These are phyloP conservation scores for Umbelopsis ramanniana DNA, from an alignment of 192 early-diverging fungal species.

Conservation along the genomic window DNA sequence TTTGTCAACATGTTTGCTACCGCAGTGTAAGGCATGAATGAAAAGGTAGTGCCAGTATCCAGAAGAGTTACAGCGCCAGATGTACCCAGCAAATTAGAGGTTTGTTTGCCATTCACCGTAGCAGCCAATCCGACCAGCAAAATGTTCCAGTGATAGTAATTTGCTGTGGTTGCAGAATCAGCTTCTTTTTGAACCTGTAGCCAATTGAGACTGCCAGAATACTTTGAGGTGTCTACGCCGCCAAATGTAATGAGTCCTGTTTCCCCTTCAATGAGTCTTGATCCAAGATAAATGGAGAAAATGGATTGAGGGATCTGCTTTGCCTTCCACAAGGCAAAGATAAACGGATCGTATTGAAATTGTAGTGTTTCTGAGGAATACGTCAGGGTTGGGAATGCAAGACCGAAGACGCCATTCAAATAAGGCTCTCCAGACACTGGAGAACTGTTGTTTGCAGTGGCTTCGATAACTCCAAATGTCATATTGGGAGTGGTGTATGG, in stretches of 20 bases:
- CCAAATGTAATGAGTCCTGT: constrained; percentile 57
- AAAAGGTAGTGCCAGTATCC: constrained; percentile 40
- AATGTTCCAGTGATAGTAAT: constrained; percentile 34
- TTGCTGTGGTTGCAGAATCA: neutral
- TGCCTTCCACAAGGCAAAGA: constrained; percentile 30
- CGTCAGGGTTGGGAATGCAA: constrained; percentile 34
- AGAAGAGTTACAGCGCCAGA: constrained; percentile 29
- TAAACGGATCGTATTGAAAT: constrained; percentile 34
- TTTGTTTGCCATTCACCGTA: neutral
- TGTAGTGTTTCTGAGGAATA: constrained; percentile 11
- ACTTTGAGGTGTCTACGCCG: constrained; percentile 51
- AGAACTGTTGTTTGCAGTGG: constrained; percentile 2
- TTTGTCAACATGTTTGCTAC: constrained; percentile 19
- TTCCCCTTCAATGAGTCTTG: constrained; percentile 21
- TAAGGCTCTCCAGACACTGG: neutral
- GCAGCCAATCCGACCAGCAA: constrained; percentile 31
- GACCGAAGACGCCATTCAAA: constrained; percentile 38
- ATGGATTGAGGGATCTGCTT: constrained; percentile 27
- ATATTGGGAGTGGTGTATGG: constrained; percentile 23
- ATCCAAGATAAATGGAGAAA: constrained; percentile 36
- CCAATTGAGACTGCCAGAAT: constrained; percentile 49
- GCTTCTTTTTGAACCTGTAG: constrained; percentile 22
- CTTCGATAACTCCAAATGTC: constrained; percentile 35
- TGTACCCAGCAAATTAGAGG: constrained; percentile 9
- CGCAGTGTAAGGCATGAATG: constrained; percentile 31